Evolutionary conservation across 495 filamentous ascomycete species (phyloP).

Genomic region (Podospora fimiseda): DNA sequence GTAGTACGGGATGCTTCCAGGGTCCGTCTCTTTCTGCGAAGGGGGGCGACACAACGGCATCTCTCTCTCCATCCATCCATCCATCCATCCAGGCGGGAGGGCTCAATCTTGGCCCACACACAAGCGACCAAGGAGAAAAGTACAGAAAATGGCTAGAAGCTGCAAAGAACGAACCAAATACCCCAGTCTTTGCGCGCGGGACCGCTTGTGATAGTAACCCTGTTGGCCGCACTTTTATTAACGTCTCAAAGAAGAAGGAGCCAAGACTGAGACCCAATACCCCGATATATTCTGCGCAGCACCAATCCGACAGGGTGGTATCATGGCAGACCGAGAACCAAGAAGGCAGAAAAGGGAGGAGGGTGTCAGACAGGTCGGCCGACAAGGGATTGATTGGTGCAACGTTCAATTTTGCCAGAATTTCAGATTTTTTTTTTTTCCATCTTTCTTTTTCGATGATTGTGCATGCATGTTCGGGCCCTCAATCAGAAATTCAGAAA

Average conservation of each 20-base stretch:
- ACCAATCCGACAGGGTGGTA: not conserved
- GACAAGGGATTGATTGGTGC: too few species aligned
- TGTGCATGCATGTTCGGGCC: too few species aligned
- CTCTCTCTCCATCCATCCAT: too few species aligned
- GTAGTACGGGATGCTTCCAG: not conserved
- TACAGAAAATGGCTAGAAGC: slow-evolving; percentile 19
- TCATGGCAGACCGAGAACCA: slow-evolving; percentile 1
- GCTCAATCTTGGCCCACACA: too few species aligned
- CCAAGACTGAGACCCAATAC: slow-evolving; percentile 13
- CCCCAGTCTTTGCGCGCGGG: too few species aligned
- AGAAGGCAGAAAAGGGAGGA: slow-evolving; percentile 1
- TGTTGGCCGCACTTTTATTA: slow-evolving; percentile 6
- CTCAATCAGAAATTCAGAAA: too few species aligned
- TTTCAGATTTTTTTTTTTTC: too few species aligned
- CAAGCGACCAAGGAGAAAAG: too few species aligned
- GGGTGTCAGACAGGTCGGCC: too few species aligned
- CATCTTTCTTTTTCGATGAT: too few species aligned
- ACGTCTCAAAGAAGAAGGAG: slow-evolving; percentile 20
- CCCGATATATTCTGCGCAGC: not conserved
- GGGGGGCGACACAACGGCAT: too few species aligned
- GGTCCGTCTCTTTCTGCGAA: not conserved
- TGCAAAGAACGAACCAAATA: slow-evolving; percentile 9
- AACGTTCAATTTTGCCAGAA: too few species aligned
- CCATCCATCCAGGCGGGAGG: not conserved
- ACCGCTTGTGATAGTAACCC: slow-evolving; percentile 7